Conservation (phyloP, 2,329 filamentous ascomycete genomes). For the Neonectria faginata region DNA sequence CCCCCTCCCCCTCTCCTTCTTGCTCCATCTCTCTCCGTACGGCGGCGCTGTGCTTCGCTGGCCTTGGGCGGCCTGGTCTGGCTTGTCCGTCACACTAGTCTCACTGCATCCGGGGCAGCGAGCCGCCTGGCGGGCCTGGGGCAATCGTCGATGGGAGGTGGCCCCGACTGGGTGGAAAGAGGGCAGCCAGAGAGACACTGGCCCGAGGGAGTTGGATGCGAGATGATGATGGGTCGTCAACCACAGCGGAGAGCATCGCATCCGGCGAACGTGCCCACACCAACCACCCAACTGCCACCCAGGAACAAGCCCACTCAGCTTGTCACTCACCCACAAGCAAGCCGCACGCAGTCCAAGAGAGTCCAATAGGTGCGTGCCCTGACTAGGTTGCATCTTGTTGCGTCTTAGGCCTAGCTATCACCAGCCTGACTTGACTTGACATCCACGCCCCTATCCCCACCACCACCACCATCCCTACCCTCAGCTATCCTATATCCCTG, state of each 20-base stretch:
- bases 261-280: slow-evolving; percentile 38
- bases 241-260: slow-evolving; percentile 33
- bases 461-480: slow-evolving; percentile 4
- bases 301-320: slow-evolving; percentile 26
- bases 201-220: slow-evolving; percentile 15
- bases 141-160: slow-evolving; percentile 15
- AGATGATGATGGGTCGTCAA: slow-evolving; percentile 24
- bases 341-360: slow-evolving; percentile 19
- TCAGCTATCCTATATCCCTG: slow-evolving; percentile 14
- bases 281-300: slow-evolving; percentile 26
- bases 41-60: not conserved
- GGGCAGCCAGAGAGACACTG: slow-evolving; percentile 1
- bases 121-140: slow-evolving; percentile 9
- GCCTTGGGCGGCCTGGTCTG: not conserved
- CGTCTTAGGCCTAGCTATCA: slow-evolving; percentile 3
- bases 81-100: slow-evolving; percentile 25
- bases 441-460: slow-evolving; percentile 10
- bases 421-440: slow-evolving; percentile 2
- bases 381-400: slow-evolving; percentile 17
- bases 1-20: no score
- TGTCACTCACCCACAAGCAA: slow-evolving; percentile 11
- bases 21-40: not conserved
- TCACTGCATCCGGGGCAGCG: slow-evolving; percentile 22
- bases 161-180: slow-evolving; percentile 5
- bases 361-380: not conserved